phyloP scores from a whole-genome alignment of 306 rosid genomes.

The Oemleria cerasiformis region DNA sequence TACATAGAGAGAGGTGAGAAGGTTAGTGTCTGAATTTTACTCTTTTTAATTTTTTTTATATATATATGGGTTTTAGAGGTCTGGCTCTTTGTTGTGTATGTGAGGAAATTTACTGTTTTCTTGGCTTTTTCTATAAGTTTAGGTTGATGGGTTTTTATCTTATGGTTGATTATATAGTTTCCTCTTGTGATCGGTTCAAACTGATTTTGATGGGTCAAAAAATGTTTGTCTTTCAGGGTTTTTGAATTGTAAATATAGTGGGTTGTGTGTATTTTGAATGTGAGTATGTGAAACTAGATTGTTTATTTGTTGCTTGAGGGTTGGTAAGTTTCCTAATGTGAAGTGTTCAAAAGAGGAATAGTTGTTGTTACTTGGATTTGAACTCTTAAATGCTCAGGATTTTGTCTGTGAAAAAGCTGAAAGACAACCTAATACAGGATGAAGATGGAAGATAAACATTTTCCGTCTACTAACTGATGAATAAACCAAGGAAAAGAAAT shows the following conservation, averaged over 20 bases:
- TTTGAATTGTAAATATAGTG: neutral
- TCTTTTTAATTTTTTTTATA: neutral
- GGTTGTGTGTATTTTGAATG: neutral
- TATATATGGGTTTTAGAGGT: neutral
- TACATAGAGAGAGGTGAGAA: constrained; percentile 99
- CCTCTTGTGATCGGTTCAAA: neutral
- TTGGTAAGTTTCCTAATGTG: neutral
- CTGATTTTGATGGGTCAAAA: constrained; percentile 2
- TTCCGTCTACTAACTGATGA: neutral
- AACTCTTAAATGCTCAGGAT: neutral
- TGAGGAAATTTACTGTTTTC: neutral
- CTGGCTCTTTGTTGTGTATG: neutral
- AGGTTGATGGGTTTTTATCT: neutral
- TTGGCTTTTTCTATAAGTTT: neutral
- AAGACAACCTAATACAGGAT: neutral
- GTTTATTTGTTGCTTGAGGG: neutral
- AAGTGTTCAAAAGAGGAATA: neutral
- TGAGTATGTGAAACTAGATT: neutral
- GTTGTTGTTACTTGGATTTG: neutral
- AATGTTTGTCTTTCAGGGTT: neutral
- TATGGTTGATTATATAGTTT: neutral
- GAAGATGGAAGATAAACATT: neutral
- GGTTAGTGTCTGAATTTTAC: constrained; percentile 43
- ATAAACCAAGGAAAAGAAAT: neutral
- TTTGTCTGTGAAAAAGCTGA: neutral